These are phyloP conservation scores for Penicillium subrubescens DNA, from an alignment of 495 filamentous ascomycete genomes.

Conservation along the genomic window DNA sequence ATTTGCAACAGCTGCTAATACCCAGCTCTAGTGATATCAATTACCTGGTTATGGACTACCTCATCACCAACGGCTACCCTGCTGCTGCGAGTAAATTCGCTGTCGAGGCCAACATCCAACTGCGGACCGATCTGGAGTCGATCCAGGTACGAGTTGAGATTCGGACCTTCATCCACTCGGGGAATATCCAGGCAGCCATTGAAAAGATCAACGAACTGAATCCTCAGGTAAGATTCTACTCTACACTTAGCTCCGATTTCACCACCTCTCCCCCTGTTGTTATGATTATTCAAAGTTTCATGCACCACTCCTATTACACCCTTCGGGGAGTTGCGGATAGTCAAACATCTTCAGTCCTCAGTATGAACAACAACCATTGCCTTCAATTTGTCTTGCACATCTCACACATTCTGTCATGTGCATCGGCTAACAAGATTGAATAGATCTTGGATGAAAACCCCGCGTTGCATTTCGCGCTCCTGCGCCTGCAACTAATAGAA, in stretches of 20 bases:
- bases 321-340: constrained; percentile 86
- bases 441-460: constrained; percentile 87
- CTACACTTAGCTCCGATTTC: constrained; percentile 9
- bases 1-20: constrained; percentile 34
- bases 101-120: constrained; percentile 84
- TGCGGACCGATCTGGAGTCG: constrained; percentile 65
- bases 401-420: constrained; percentile 13
- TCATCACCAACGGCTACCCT: constrained; percentile 95
- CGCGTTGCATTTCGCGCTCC: constrained; percentile 84
- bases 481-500: constrained; percentile 90
- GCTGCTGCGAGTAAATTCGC: constrained; percentile 91
- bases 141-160: constrained; percentile 81
- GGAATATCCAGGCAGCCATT: constrained; percentile 82
- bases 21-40: constrained; percentile 79
- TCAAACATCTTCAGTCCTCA: constrained; percentile 92
- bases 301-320: constrained; percentile 96
- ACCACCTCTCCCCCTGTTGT: constrained; percentile 42
- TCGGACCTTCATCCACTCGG: constrained; percentile 75
- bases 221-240: constrained; percentile 70
- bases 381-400: constrained; percentile 13
- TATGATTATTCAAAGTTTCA: constrained; percentile 97
- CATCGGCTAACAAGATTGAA: constrained; percentile 35
- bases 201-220: constrained; percentile 86
- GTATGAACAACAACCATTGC: constrained; percentile 70
- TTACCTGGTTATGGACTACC: constrained; percentile 92